phyloP scores from a whole-genome alignment of 768 basidiomycete species.

The Agrocybe praecox region DNA sequence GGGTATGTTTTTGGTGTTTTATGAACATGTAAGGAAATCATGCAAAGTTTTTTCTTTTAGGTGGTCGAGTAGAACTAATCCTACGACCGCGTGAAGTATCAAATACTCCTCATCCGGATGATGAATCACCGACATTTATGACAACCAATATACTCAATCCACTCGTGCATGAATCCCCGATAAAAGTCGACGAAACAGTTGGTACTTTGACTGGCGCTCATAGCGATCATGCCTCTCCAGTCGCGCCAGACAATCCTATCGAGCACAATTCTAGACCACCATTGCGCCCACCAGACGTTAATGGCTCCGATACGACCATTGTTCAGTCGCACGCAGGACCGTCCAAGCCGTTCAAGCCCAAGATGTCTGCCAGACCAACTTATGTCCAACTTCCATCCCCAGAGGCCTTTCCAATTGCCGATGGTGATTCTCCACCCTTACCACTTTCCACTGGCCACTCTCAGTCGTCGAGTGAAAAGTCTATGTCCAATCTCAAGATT shows the following conservation, averaged over 20 bases:
- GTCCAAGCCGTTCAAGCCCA: neutral
- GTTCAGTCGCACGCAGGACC: neutral
- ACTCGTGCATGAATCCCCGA: neutral
- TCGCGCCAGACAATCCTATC: neutral
- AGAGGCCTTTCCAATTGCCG: slow-evolving; percentile 31
- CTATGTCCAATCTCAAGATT: slow-evolving; percentile 32
- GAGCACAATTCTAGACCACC: neutral
- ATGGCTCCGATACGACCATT: neutral
- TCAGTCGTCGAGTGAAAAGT: slow-evolving; percentile 19
- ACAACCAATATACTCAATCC: neutral
- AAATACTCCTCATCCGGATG: neutral
- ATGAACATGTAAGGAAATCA: neutral
- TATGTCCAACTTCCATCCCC: slow-evolving; percentile 39
- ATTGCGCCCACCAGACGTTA: neutral
- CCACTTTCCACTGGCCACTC: slow-evolving; percentile 24
- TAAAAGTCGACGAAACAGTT: neutral
- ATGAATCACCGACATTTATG: neutral
- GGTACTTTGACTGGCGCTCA: neutral
- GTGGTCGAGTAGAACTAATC: slow-evolving; percentile 59
- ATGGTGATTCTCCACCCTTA: neutral
- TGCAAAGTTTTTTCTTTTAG: slow-evolving; percentile 37
- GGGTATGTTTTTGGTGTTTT: slow-evolving; percentile 17
- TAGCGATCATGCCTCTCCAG: neutral
- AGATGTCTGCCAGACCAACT: slow-evolving; percentile 28
- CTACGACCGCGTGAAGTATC: slow-evolving; percentile 32